Conservation (phyloP, 2,329 filamentous ascomycete species). For the Sporothrix pseudoabietina region DNA sequence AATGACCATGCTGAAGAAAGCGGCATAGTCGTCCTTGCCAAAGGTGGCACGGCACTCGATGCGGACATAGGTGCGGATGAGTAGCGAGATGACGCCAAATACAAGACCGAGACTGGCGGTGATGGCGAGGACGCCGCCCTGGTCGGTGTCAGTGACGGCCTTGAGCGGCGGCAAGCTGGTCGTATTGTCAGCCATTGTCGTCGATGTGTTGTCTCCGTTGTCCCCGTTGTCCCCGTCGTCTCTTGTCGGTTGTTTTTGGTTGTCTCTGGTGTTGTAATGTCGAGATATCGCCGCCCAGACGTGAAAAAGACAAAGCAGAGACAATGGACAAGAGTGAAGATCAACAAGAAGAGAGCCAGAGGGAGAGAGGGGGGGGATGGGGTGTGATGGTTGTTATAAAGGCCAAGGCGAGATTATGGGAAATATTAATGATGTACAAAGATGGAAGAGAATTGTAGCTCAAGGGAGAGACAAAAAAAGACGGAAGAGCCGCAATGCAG, state of each 20-base stretch:
- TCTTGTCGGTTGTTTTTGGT: not conserved
- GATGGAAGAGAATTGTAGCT: not conserved
- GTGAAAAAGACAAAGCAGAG: not conserved
- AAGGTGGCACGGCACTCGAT: constrained; percentile 39
- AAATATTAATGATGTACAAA: not conserved
- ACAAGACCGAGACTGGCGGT: constrained; percentile 44
- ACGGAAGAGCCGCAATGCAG: constrained; percentile 8
- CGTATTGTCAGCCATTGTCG: constrained; percentile 30
- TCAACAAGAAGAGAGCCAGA: constrained; percentile 6
- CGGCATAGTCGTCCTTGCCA: constrained; percentile 43
- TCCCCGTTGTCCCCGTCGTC: not conserved
- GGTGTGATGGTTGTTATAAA: not conserved
- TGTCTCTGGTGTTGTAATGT: not conserved
- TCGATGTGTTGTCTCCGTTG: not conserved
- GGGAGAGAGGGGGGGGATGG: not conserved
- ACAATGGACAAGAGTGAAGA: not conserved
- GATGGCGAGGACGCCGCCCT: constrained; percentile 47
- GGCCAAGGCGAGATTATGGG: not conserved
- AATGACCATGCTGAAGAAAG: constrained; percentile 40
- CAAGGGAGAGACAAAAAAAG: not conserved
- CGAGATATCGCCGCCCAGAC: not conserved
- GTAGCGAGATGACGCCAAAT: constrained; percentile 45
- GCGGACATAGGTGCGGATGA: constrained; percentile 46
- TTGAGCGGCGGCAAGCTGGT: constrained; percentile 41
- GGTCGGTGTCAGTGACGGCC: constrained; percentile 43